Base-by-base conservation (phyloP, 805 yeast species). In the Candida hispaniensis region DNA sequence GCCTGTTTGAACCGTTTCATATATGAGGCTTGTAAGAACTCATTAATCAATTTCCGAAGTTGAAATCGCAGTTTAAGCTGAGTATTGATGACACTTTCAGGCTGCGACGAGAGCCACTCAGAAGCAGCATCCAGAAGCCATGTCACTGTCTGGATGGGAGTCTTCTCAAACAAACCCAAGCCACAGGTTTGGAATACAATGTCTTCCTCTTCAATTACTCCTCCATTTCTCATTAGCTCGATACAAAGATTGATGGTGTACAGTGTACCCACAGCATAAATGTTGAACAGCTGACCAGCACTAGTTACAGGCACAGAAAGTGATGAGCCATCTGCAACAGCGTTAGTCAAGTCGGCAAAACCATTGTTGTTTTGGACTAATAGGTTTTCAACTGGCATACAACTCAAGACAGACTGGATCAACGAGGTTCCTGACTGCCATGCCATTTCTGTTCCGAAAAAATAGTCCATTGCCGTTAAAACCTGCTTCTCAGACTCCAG, bases 351-450 rank as follows among this genome's bases (percentile, higher is more conserved):
- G 4, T n/a, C n/a, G 13, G 34, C 18, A 20, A 25, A 18, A 12
- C 23, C 16, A n/a, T n/a, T n/a, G 18, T 41, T 29, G 23, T 50
- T 39, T 26, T 59, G 56, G 9, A 54, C 51, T 11, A 79, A 51
- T n/a, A 75, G 45, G 13, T 66, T 60, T 45, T 79, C 83, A 14
- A 83, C 75, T 47, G 75, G 77, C 13, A 80, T 59, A 48, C 86
- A 79, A 43, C 93, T 73, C 27, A 83, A 59, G 1, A 88, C 68
- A 0, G 88, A 80, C 14, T 76, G 79, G n/a, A 83, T 70, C 27
- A 83, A 58, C 6, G 86, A 70, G 40, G 77, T 68, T 40, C 82
- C 82, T 38, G 71, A 65, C 24, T 82, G 61, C 97, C 97, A 88
- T 6, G 74, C 61, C 54, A 75, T 66, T 21, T 75, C 60, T 19